Percentiles rank a stretch among this genome's conserved stretches.
phyloP scores from a whole-genome alignment of 2,329 filamentous ascomycete genomes.

The Aspergillus sp. region DNA sequence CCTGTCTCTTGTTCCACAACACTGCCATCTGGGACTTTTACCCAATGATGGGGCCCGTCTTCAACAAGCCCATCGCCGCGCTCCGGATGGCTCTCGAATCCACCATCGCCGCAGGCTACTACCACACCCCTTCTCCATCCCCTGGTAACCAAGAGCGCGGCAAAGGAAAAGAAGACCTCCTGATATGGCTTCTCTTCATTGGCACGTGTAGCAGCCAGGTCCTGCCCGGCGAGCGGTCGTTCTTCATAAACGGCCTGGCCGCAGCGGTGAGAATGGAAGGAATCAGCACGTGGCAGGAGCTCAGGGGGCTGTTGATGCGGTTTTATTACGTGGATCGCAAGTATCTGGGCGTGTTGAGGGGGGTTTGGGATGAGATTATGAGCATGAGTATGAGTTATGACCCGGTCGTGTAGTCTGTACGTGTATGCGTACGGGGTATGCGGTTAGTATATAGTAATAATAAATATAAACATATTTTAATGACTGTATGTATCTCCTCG shows the following conservation, averaged over 20 bases:
- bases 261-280: constrained; percentile 21
- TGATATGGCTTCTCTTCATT: constrained; percentile 33
- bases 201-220: constrained; percentile 24
- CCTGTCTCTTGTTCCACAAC: constrained; percentile 34
- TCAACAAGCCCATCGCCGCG: constrained; percentile 28
- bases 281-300: constrained; percentile 28
- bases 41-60: constrained; percentile 27
- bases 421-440: not conserved
- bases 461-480: no score
- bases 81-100: constrained; percentile 27
- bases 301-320: constrained; percentile 22
- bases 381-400: constrained; percentile 5
- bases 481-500: no score
- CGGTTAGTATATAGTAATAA: not conserved
- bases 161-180: constrained; percentile 14
- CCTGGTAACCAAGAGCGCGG: no score
- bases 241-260: constrained; percentile 27
- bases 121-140: constrained; percentile 18
- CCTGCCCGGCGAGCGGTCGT: constrained; percentile 20
- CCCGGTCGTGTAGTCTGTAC: constrained; percentile 6
- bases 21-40: constrained; percentile 35
- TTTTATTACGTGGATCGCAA: constrained; percentile 33
- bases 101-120: constrained; percentile 27
- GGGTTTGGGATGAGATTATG: constrained; percentile 28
- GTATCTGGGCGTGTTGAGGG: constrained; percentile 23